Evolutionary conservation across 441 rosid species (phyloP), one percentile per base, ranked within the genome.

Genomic region (Croton laevigatus): DNA sequence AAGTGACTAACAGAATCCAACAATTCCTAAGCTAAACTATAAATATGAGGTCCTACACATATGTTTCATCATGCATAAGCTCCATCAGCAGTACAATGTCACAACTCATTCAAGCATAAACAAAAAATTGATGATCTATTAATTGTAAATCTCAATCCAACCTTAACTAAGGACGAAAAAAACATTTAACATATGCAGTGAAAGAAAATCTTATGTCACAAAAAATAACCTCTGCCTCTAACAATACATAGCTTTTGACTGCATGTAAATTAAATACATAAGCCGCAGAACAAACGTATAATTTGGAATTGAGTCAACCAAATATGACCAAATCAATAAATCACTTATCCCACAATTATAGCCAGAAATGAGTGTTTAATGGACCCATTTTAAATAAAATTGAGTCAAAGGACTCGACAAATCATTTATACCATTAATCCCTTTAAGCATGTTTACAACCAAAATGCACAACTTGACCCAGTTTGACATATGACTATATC

Each of bases 371-470:
- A 60, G 81, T 40, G 62, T 54, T 61, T 63, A 76, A 69, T 70
- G 79, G 82, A 75, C 77, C 82, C 83, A 69, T 73, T 81, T 71
- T 78, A 72, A 85, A 74, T 45, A 57, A 71, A 27, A 1, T 27
- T 42, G 67, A 79, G 82, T 78, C 76, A 75, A 62, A 69, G 52
- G 62, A 61, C 46, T 60, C 62, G 2, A 44, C 37, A 12, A 54
- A 68, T 40, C 46, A 54, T 66, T 17, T 73, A 27, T 27, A 27
- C 32, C 32, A 27, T 27, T 27, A 65, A 70, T 62, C 66, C 58
- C 59, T 38, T 53, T 63, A 61, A 3, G n/a, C 57, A 66, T 32
- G 55, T 62, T 65, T 76, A 69, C 60, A 73, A 46, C 69, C 59
- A 61, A n/a, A 46, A 51, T n/a, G 40, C 32, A 74, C 23, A 69